A percentile compares a stretch with the other conserved stretches of the same genome.
These are phyloP conservation scores for Fusarium sp. DNA, from an alignment of 2,329 filamentous ascomycete genomes.

Conservation along the genomic window DNA sequence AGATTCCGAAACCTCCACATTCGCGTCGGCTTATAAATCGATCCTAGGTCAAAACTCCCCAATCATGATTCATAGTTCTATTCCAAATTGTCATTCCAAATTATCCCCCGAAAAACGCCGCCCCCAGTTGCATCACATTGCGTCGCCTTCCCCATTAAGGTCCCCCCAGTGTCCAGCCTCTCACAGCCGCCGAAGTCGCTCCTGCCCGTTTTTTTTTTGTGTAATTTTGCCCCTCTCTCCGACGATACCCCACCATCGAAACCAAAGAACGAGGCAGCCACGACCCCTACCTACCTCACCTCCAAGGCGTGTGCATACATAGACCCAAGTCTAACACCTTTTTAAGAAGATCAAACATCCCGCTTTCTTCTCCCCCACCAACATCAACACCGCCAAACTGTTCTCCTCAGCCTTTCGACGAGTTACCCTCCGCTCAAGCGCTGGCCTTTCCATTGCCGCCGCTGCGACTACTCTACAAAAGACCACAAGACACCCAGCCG, in stretches of 20 bases:
- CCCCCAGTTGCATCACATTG: slow-evolving; percentile 6
- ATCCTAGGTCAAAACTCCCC: slow-evolving; percentile 24
- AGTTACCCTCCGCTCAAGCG: slow-evolving; percentile 77
- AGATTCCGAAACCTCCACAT: slow-evolving; percentile 22
- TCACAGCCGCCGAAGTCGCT: slow-evolving; percentile 34
- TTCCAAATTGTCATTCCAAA: slow-evolving; percentile 37
- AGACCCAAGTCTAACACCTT: slow-evolving; percentile 6
- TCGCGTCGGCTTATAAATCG: slow-evolving; percentile 13
- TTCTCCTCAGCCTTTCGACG: slow-evolving; percentile 87
- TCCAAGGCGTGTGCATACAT: not conserved
- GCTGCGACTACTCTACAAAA: slow-evolving; percentile 72
- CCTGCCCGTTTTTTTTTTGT: slow-evolving; percentile 5
- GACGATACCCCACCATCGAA: slow-evolving; percentile 24
- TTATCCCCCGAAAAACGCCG: slow-evolving; percentile 15
- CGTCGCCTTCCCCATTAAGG: slow-evolving; percentile 3
- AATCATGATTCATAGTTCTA: not conserved
- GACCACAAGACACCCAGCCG: slow-evolving; percentile 53
- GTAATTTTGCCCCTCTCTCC: slow-evolving; percentile 2
- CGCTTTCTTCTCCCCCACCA: slow-evolving; percentile 16
- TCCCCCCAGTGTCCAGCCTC: not conserved
- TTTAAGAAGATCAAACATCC: slow-evolving; percentile 33
- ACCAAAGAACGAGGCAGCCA: not conserved
- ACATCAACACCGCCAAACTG: slow-evolving; percentile 77
- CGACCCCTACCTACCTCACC: not conserved
- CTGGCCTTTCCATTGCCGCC: slow-evolving; percentile 79